These are phyloP conservation scores for Puccinia triticina DNA, from an alignment of 1,284 basidiomycete genomes.

Conservation along the genomic window DNA sequence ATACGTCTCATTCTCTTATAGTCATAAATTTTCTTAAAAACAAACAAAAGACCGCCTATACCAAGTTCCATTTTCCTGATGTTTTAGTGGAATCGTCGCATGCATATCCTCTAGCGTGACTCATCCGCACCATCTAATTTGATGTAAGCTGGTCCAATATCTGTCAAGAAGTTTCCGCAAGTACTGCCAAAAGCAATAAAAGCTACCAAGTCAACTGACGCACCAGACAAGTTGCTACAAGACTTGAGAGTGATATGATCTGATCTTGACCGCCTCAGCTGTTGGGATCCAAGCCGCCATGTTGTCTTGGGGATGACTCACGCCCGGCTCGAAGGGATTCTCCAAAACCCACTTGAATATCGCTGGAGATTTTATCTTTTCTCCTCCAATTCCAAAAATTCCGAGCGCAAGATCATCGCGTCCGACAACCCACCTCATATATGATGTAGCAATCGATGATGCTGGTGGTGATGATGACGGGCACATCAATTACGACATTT, in stretches of 20 bases:
- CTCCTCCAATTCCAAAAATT: too few species aligned
- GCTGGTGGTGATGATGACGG: background rate
- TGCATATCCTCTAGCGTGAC: background rate
- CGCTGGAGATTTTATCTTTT: background rate
- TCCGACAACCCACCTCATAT: background rate
- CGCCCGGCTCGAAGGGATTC: conserved; percentile 11
- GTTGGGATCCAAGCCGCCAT: background rate
- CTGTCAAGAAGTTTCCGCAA: background rate
- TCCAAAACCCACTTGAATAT: too few species aligned
- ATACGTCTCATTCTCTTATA: background rate
- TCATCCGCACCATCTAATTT: background rate
- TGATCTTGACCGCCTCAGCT: background rate
- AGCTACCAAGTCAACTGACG: background rate
- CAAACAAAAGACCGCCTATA: background rate
- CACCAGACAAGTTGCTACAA: background rate
- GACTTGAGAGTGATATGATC: conserved; percentile 14
- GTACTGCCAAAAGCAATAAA: background rate
- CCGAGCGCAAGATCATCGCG: too few species aligned
- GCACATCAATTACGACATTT: background rate
- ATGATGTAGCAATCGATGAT: background rate
- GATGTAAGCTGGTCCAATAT: background rate
- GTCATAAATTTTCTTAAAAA: background rate
- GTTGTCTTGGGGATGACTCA: too few species aligned
- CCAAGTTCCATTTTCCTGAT: background rate
- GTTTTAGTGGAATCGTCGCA: background rate